Conservation (phyloP, 2,329 filamentous ascomycete species). For the Cytospora schulzeri region DNA sequence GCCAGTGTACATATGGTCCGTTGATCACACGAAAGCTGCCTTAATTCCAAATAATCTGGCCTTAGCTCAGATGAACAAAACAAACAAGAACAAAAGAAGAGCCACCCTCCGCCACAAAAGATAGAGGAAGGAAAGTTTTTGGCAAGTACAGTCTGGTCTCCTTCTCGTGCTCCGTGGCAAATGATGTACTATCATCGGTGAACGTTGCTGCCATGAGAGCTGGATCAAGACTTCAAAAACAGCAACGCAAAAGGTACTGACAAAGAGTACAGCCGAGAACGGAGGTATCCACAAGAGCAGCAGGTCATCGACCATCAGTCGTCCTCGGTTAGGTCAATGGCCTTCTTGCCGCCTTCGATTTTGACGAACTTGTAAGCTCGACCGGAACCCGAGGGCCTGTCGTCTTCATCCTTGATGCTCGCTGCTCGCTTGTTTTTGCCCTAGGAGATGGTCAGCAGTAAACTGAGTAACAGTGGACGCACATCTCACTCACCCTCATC, state of each 20-base stretch:
- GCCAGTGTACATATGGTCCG: no score
- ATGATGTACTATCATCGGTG: no score
- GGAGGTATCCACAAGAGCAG: neutral
- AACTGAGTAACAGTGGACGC: neutral
- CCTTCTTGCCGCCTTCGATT: conserved; percentile 16
- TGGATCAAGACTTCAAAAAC: no score
- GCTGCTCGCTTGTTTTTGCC: conserved; percentile 27
- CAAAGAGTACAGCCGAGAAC: neutral
- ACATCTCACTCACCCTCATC: conserved; percentile 33
- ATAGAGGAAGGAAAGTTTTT: no score
- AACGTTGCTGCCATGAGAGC: no score
- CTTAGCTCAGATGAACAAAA: no score
- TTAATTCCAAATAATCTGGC: no score
- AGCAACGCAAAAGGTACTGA: neutral
- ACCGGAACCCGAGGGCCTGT: conserved; percentile 18
- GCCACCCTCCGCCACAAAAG: no score
- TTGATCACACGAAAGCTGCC: no score
- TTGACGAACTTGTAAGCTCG: conserved; percentile 24
- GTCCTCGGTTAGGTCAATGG: conserved; percentile 27
- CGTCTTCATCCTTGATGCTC: conserved; percentile 35
- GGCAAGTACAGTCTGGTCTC: no score
- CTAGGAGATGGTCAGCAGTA: neutral
- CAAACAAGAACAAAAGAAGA: no score
- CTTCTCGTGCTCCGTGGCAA: neutral
- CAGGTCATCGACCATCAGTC: neutral